A percentile compares a stretch with the other conserved stretches of the same genome.
Conservation (phyloP, 2,329 filamentous ascomycete genomes). For the Fusarium incarnatum region DNA sequence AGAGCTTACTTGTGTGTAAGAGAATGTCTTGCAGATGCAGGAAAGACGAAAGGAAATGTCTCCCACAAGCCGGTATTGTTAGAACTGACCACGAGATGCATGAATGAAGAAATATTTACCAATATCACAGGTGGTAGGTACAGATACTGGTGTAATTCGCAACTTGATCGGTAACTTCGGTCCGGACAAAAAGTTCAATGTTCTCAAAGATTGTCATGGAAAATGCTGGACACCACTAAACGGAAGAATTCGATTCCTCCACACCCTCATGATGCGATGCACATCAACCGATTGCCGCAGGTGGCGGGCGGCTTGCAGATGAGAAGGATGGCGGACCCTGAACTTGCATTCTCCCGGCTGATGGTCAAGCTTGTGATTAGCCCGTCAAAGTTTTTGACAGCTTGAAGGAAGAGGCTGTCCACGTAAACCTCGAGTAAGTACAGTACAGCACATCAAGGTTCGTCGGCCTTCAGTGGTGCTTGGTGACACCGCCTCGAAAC, state of each 20-base stretch:
- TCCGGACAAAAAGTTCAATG: neutral
- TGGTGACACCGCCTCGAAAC: constrained; percentile 32
- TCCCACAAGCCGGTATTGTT: neutral
- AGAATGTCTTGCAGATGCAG: neutral
- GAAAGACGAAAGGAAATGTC: neutral
- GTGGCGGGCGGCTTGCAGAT: constrained; percentile 40
- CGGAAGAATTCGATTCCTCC: constrained; percentile 4
- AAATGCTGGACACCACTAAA: constrained; percentile 1
- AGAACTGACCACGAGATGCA: no score
- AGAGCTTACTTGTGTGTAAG: constrained; percentile 1
- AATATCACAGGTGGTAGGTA: neutral
- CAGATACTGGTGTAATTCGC: neutral
- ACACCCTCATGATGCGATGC: constrained; percentile 20
- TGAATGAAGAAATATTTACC: no score
- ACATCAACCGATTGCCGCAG: constrained; percentile 22
- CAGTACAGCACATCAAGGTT: constrained; percentile 16
- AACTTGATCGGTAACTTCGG: neutral
- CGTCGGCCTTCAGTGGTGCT: constrained; percentile 17
- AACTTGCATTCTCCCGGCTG: constrained; percentile 23
- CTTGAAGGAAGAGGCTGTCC: constrained; percentile 1
- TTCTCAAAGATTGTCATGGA: neutral
- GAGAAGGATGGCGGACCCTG: constrained; percentile 26
- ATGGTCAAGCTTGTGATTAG: constrained; percentile 25
- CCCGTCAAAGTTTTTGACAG: neutral
- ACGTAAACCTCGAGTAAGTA: neutral